Evolutionary conservation across 441 rosid genomes (phyloP), one percentile per base, ranked within the genome.

Genomic region (Manihot esculenta): DNA sequence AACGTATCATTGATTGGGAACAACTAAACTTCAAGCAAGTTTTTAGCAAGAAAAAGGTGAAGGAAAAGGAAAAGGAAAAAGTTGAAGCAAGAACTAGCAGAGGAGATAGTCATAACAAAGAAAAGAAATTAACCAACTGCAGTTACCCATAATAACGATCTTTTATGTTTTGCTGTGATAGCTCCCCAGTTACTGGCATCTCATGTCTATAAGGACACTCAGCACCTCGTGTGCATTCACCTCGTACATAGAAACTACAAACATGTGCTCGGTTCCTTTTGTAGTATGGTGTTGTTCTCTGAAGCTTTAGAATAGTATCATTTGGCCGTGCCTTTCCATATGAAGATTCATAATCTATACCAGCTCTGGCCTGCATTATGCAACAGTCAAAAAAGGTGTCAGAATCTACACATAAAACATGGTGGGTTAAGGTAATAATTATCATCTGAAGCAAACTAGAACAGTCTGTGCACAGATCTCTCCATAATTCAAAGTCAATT

Each of bases 151-250:
- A 92, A 76, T 94, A 94, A 74, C 99, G 97, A 74, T 94, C 99
- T 79, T 92, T 94, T 15, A 92, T 94, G 78, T 94, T 92, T 77
- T 94, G 97, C 79, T 94, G 98, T 12, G 98, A 94, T 68, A 91
- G 57, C 85, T 92, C 97, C 62, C 99, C 98, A n/a, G 96, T 88
- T 76, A 76, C 82, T 0, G 99, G 98, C 99, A 94, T 94, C 87
- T 94, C 98, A 63, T 92, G 98, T 74, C 98, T 80, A 66, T 92
- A 94, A 66, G 97, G 99, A 77, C 99, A 94, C 74, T 94, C 98
- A 8, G 86, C 88, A 74, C 99, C 99, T 83, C 99, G 83, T 48
- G 93, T 90, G 75, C 99, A 94, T 79, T 94, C 97, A 61, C 99
- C 97, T 26, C 97, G 86, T 48, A 89, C 85, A 63, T 76, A 94